These are phyloP conservation scores for Candida pini DNA, from an alignment of 805 yeast species.

Conservation along the genomic window DNA sequence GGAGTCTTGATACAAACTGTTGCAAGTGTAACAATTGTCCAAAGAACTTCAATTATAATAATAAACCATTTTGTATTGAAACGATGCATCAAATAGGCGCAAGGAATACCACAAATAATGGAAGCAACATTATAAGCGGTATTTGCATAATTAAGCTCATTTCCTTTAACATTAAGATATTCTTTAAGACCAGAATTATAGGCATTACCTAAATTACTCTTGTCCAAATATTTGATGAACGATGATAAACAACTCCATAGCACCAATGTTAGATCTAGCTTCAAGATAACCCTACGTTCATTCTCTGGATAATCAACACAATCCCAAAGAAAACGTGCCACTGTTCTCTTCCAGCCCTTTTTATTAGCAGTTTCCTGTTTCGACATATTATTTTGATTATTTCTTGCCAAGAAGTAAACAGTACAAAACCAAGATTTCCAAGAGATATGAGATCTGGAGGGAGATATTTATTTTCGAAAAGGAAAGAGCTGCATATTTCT, in stretches of 20 bases:
- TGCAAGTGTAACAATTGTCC: constrained; percentile 60
- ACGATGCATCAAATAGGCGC: constrained; percentile 49
- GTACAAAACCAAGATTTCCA: too few species aligned
- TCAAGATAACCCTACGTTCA: constrained; percentile 27
- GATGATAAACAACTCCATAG: constrained; percentile 26
- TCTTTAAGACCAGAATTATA: constrained; percentile 58
- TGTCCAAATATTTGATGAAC: constrained; percentile 52
- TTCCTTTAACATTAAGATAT: constrained; percentile 49
- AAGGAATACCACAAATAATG: constrained; percentile 56
- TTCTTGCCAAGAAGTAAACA: too few species aligned
- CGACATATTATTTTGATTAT: too few species aligned
- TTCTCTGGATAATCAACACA: constrained; percentile 27
- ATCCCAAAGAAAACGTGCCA: constrained; percentile 14
- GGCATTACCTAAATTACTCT: constrained; percentile 54
- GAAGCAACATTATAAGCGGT: constrained; percentile 54
- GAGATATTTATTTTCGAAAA: too few species aligned
- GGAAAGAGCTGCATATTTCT: too few species aligned
- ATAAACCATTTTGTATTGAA: constrained; percentile 47
- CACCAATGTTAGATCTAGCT: constrained; percentile 26
- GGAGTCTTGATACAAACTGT: constrained; percentile 45
- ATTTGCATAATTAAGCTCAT: constrained; percentile 54
- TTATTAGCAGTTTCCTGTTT: too few species aligned
- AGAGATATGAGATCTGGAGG: too few species aligned
- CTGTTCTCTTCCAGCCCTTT: too few species aligned
- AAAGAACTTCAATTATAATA: constrained; percentile 52